Percentiles rank a stretch among this genome's conserved stretches.
Evolutionary conservation across 345 rosid genomes (phyloP).

Genomic region (Euphorbia peplus): DNA sequence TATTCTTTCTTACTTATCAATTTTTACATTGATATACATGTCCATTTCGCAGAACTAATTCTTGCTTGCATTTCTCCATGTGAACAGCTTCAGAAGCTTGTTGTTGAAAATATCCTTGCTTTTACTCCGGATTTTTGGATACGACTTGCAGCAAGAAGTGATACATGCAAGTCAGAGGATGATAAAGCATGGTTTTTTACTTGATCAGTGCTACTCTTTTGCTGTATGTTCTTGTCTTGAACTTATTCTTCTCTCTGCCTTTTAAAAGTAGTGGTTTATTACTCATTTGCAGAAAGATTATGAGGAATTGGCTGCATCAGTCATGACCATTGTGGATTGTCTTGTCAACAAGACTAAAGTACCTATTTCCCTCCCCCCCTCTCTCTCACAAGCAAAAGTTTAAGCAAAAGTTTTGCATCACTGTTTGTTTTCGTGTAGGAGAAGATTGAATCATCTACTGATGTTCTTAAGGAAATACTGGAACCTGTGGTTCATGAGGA

Average conservation of each 20-base stretch:
- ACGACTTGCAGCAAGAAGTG: slow-evolving; percentile 79
- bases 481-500: slow-evolving; percentile 63
- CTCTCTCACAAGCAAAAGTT: background rate
- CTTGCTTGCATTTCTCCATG: slow-evolving; percentile 10
- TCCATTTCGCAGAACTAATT: slow-evolving; percentile 11
- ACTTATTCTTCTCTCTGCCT: slow-evolving; percentile 9
- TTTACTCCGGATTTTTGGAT: slow-evolving; percentile 85
- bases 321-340: slow-evolving; percentile 81
- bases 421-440: slow-evolving; percentile 44
- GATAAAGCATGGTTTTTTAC: slow-evolving; percentile 67
- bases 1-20: slow-evolving; percentile 8
- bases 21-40: background rate
- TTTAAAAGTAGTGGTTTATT: slow-evolving; percentile 15
- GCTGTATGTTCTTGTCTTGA: slow-evolving; percentile 10
- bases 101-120: slow-evolving; percentile 80
- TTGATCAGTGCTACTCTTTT: slow-evolving; percentile 34
- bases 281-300: slow-evolving; percentile 71
- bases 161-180: slow-evolving; percentile 86
- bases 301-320: slow-evolving; percentile 72
- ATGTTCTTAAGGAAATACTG: slow-evolving; percentile 69
- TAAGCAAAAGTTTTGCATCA: background rate
- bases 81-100: slow-evolving; percentile 77
- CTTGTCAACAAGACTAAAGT: slow-evolving; percentile 83
- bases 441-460: slow-evolving; percentile 80
- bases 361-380: slow-evolving; percentile 15